Conservation (phyloP, 768 basidiomycete species). For the Tricholoma hemisulphureum region DNA sequence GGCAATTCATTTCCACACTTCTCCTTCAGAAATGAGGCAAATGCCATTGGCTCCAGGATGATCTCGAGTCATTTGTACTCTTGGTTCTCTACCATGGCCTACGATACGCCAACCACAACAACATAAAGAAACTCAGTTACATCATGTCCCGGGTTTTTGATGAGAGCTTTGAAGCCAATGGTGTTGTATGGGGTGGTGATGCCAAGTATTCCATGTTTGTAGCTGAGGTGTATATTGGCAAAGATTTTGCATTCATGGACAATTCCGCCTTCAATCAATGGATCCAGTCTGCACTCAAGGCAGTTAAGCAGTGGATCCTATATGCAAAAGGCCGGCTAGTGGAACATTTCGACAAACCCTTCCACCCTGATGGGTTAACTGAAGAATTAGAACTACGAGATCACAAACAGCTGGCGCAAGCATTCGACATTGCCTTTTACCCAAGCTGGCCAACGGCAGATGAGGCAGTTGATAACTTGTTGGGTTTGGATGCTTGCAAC, state of each 20-base stretch:
- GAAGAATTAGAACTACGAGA: no score
- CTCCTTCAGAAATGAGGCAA: background rate
- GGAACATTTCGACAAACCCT: no score
- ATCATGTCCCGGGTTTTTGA: conserved; percentile 1
- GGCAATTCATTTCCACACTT: conserved; percentile 7
- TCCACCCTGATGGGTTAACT: no score
- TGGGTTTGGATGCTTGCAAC: no score
- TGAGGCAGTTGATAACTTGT: no score
- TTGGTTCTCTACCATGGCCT: conserved; percentile 3
- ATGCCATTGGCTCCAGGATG: background rate
- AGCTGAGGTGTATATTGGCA: background rate
- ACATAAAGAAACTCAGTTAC: background rate
- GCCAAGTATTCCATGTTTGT: background rate
- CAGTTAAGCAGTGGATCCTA: background rate
- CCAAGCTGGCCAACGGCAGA: no score
- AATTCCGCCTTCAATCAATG: background rate
- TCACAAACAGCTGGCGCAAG: no score
- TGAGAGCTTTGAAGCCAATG: background rate
- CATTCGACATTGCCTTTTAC: no score
- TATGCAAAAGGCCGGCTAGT: no score
- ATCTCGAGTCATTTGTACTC: background rate
- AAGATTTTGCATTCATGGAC: background rate
- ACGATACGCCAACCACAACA: background rate
- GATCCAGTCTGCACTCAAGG: background rate
- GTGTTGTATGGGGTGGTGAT: background rate